Evolutionary conservation across 805 yeast species (phyloP).

Genomic region (Pichia insulana): DNA sequence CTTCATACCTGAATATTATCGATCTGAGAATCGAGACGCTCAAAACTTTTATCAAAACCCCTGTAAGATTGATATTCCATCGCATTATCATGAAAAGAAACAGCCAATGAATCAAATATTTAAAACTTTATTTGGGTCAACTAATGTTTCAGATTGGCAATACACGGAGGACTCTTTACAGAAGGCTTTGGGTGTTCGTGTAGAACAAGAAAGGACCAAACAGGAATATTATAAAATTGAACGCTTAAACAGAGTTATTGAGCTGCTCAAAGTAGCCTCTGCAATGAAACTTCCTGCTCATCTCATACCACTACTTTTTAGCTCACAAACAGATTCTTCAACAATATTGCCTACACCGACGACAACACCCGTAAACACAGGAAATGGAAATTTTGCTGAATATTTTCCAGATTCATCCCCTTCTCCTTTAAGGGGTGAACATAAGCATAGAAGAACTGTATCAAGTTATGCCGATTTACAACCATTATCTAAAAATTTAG

Average conservation of each 20-base stretch:
- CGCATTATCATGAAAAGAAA: background rate
- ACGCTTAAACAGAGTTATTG: constrained; percentile 47
- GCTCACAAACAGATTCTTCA: constrained; percentile 11
- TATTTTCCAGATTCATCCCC: background rate
- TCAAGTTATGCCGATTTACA: constrained; percentile 9
- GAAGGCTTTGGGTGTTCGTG: constrained; percentile 48
- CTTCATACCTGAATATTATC: too few relatives aligned
- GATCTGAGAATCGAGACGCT: too few relatives aligned
- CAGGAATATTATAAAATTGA: constrained; percentile 72
- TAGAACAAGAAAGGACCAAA: constrained; percentile 74
- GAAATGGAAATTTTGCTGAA: background rate
- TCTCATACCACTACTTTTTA: constrained; percentile 53
- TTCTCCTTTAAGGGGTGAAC: constrained; percentile 5
- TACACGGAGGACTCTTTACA: constrained; percentile 48
- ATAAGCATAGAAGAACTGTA: constrained; percentile 12
- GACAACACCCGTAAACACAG: background rate
- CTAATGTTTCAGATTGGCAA: constrained; percentile 40
- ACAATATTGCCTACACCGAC: background rate
- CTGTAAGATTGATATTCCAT: background rate
- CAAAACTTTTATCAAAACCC: background rate
- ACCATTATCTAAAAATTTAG: background rate
- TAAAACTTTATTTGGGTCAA: constrained; percentile 44
- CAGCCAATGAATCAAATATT: constrained; percentile 20
- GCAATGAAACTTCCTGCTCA: constrained; percentile 55
- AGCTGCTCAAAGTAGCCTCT: constrained; percentile 53